phyloP scores from a whole-genome alignment of 2,329 filamentous ascomycete species.

The Blastomyces silverae region DNA sequence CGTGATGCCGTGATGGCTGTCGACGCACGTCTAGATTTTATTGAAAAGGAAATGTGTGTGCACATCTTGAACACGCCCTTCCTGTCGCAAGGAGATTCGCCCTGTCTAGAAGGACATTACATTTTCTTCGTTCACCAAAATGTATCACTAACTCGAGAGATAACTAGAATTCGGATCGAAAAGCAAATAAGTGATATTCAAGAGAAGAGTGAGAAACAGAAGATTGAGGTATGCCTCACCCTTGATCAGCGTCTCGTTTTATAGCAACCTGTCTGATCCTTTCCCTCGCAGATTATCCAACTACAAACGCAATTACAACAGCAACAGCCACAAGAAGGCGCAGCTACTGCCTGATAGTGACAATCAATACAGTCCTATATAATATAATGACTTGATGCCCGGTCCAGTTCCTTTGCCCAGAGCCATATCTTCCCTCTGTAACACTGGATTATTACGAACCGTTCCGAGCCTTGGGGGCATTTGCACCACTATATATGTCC shows the following conservation, averaged over 20 bases:
- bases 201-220: constrained; percentile 58
- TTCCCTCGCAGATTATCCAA: constrained; percentile 32
- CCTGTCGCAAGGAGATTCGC: background rate
- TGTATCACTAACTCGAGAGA: background rate
- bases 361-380: background rate
- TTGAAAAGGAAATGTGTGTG: constrained; percentile 85
- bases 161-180: constrained; percentile 57
- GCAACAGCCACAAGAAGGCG: constrained; percentile 30
- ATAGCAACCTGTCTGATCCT: constrained; percentile 20
- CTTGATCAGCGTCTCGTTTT: background rate
- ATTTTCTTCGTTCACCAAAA: background rate
- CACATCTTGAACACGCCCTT: background rate
- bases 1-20: constrained; percentile 84
- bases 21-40: constrained; percentile 84
- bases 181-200: constrained; percentile 58
- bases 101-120: background rate
- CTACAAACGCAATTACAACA: constrained; percentile 33
- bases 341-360: constrained; percentile 29
- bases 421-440: background rate
- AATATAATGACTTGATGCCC: background rate
- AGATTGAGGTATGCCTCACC: constrained; percentile 50
- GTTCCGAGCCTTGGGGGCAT: background rate
- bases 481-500: background rate
- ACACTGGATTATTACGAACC: background rate
- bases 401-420: background rate